These are phyloP conservation scores for Euclidium syriacum DNA, from an alignment of 345 rosid species.

Conservation along the genomic window DNA sequence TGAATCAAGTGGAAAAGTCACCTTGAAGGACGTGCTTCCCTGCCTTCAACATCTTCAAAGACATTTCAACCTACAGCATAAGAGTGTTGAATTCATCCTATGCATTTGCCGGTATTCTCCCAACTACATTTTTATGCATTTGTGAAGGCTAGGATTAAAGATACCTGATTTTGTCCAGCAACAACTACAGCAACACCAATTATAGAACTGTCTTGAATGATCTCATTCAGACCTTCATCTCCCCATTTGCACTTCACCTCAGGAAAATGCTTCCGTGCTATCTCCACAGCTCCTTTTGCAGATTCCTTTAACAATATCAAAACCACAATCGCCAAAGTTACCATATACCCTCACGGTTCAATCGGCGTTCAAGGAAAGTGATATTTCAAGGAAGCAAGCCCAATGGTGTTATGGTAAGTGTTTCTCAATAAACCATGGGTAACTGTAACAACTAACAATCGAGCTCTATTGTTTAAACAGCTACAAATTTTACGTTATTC, in stretches of 20 bases:
- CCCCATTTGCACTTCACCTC: slow-evolving; percentile 85
- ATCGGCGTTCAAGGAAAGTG: neutral
- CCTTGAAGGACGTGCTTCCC: slow-evolving; percentile 97
- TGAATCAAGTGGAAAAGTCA: slow-evolving; percentile 16
- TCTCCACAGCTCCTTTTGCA: slow-evolving; percentile 68
- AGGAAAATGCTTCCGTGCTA: slow-evolving; percentile 70
- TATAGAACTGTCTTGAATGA: slow-evolving; percentile 56
- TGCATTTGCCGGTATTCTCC: neutral
- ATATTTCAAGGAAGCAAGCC: neutral
- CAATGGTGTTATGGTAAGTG: neutral
- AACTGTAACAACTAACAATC: neutral
- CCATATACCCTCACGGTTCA: neutral
- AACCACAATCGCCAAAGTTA: neutral
- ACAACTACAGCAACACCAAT: slow-evolving; percentile 88
- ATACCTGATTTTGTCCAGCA: slow-evolving; percentile 86
- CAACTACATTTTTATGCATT: neutral
- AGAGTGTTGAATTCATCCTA: neutral
- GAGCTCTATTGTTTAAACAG: neutral
- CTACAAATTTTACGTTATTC: neutral
- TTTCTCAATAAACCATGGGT: neutral
- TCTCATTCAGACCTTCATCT: slow-evolving; percentile 66
- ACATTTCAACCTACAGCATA: slow-evolving; percentile 60
- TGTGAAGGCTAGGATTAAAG: neutral
- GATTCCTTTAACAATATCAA: slow-evolving; percentile 51
- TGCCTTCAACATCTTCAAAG: slow-evolving; percentile 72